Conservation (phyloP, 83 land plant genomes). For the Isoetes engelmannii region DNA sequence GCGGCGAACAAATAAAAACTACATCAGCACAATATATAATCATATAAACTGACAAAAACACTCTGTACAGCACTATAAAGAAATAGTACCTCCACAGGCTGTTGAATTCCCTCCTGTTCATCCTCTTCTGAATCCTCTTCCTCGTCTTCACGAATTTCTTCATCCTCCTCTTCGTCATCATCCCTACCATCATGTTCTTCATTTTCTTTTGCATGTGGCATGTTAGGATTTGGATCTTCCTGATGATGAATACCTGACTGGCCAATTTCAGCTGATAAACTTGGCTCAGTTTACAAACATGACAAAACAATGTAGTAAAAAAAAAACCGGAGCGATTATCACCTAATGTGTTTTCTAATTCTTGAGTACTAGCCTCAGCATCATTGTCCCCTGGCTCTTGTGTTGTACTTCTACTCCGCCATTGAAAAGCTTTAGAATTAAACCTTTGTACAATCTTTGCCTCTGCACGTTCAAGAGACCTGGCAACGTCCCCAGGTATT, state of each 20-base stretch:
- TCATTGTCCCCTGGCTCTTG: no score
- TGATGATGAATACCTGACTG: no score
- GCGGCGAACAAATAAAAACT: not conserved
- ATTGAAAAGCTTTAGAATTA: constrained; percentile 12
- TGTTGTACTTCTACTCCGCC: no score
- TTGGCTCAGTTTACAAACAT: no score
- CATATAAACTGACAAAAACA: not conserved
- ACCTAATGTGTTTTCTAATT: no score
- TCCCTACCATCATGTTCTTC: not conserved
- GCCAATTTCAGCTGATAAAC: no score
- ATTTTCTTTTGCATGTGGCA: not conserved
- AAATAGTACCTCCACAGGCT: not conserved
- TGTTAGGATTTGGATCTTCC: no score
- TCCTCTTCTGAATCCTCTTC: constrained; percentile 29
- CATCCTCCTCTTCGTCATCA: constrained; percentile 13
- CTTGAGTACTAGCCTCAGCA: no score
- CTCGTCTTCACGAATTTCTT: constrained; percentile 18
- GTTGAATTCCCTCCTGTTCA: constrained; percentile 27
- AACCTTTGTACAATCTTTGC: constrained; percentile 27
- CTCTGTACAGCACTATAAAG: not conserved
- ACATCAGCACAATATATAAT: not conserved
- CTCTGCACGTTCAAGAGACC: constrained; percentile 17
- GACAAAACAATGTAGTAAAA: no score
- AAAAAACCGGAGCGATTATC: no score
- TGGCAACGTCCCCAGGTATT: constrained; percentile 23